phyloP scores from a whole-genome alignment of 495 filamentous ascomycete species.

The Podospora pseudopauciseta region DNA sequence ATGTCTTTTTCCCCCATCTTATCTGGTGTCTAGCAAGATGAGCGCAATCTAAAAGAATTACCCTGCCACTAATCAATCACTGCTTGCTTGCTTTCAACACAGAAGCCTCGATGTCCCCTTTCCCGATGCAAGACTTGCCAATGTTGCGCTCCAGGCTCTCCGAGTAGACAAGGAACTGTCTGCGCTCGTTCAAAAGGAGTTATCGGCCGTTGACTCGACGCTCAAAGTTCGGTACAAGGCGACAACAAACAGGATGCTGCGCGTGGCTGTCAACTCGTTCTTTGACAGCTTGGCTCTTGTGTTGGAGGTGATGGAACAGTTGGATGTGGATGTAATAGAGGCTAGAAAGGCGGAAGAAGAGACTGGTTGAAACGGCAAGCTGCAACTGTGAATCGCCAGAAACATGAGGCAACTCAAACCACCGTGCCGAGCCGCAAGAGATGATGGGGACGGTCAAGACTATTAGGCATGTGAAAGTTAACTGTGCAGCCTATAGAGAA shows the following conservation, averaged over 20 bases:
- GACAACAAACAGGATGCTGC: conserved; percentile 91
- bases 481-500: not conserved
- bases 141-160: conserved; percentile 68
- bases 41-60: conserved; percentile 4
- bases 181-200: conserved; percentile 67
- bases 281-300: conserved; percentile 86
- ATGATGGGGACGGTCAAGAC: not conserved
- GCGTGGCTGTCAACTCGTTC: conserved; percentile 96
- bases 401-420: not conserved
- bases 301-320: conserved; percentile 78
- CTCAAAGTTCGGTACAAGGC: conserved; percentile 77
- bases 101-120: conserved; percentile 82
- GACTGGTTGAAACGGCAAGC: conserved; percentile 8
- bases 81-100: conserved; percentile 9
- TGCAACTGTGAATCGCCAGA: not conserved
- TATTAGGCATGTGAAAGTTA: not conserved
- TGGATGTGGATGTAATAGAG: conserved; percentile 78
- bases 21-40: not conserved
- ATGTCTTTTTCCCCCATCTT: conserved; percentile 1
- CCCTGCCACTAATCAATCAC: conserved; percentile 17
- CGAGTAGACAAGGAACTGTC: conserved; percentile 88
- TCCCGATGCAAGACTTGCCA: conserved; percentile 74
- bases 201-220: conserved; percentile 54
- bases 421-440: not conserved
- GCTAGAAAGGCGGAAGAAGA: conserved; percentile 4